Evolutionary conservation across 1,284 basidiomycete species (phyloP), one percentile per base, ranked within the genome.

Genomic region (Moesziomyces parantarcticus): DNA sequence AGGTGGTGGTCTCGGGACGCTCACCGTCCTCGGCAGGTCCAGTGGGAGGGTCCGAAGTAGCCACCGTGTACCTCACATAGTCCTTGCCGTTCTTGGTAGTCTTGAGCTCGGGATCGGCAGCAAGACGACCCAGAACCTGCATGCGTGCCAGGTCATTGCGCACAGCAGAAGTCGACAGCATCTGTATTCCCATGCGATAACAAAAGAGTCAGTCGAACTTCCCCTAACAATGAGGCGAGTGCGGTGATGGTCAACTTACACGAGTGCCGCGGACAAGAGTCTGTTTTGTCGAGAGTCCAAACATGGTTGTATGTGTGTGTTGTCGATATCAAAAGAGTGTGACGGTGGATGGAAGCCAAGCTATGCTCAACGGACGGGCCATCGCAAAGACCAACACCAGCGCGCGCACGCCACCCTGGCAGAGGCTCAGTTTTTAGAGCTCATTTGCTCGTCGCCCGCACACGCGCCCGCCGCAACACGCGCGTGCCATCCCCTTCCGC

Each of bases 71-170:
- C 29, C 76, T 70, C 11, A 79, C 69, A 66, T 77, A 83, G 55
- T 82, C 79, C 65, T 83, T 83, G 58, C 82, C 82, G 23, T 65
- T 73, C 56, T 75, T 74, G 55, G 78, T 82, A 21, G 68, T 53
- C 50, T 80, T 74, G 50, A 78, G 46, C 61, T 82, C 80, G 6
- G 82, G 82, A 44, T 79, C 72, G 9, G 78, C 76, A 7, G 76
- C 75, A 16, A 83, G 76, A 36, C 82, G 78, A 20, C 82, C 82
- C 5, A 83, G 59, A 9, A 83, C 71, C 48, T 77, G 76, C 72
- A 83, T 80, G 21, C 81, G 78, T 2, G 82, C 75, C 4, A 83
- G 44, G 43, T 82, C 70, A 40, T 45, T 32, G 46, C 62, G 51
- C 36, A 58, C 42, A 4, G 79, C 64, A 1, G 78, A 69, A 32